These are phyloP conservation scores for Heliosperma pusillum DNA, from an alignment of 148 eudicot genomes.

Conservation along the genomic window DNA sequence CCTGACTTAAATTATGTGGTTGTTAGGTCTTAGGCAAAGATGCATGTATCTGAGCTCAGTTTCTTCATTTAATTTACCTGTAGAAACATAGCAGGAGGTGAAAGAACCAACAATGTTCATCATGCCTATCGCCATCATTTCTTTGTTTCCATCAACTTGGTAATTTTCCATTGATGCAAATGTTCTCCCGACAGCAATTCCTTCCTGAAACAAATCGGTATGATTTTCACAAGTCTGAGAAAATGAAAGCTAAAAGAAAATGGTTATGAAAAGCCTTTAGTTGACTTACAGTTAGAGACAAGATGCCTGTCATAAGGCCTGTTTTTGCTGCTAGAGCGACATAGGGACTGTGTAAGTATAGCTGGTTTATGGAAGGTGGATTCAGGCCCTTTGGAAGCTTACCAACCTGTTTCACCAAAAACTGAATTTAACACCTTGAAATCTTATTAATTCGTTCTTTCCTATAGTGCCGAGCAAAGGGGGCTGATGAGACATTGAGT, in stretches of 20 bases:
- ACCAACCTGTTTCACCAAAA: conserved; percentile 60
- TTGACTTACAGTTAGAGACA: conserved; percentile 74
- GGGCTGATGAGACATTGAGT: too few species aligned
- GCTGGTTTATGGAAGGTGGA: conserved; percentile 74
- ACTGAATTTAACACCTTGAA: neutral
- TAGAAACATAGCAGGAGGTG: conserved; percentile 82
- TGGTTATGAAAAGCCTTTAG: neutral
- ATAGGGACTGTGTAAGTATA: conserved; percentile 48
- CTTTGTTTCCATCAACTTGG: conserved; percentile 97
- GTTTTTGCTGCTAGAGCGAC: conserved; percentile 68
- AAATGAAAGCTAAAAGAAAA: too few species aligned
- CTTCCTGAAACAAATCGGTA: conserved; percentile 46
- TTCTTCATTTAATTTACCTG: conserved; percentile 41
- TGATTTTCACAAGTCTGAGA: too few species aligned
- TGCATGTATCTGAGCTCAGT: too few species aligned
- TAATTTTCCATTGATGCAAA: conserved; percentile 81
- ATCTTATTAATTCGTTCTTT: too few species aligned
- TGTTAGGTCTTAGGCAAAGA: too few species aligned
- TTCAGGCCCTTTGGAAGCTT: conserved; percentile 71
- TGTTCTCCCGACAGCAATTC: conserved; percentile 95
- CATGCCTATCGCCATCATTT: conserved; percentile 90
- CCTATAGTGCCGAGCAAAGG: too few species aligned
- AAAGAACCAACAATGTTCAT: conserved; percentile 95
- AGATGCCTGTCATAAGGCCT: conserved; percentile 78
- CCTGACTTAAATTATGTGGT: too few species aligned